phyloP scores from a whole-genome alignment of 179 eudicot genomes.

The Sideroxylon spinosum region DNA sequence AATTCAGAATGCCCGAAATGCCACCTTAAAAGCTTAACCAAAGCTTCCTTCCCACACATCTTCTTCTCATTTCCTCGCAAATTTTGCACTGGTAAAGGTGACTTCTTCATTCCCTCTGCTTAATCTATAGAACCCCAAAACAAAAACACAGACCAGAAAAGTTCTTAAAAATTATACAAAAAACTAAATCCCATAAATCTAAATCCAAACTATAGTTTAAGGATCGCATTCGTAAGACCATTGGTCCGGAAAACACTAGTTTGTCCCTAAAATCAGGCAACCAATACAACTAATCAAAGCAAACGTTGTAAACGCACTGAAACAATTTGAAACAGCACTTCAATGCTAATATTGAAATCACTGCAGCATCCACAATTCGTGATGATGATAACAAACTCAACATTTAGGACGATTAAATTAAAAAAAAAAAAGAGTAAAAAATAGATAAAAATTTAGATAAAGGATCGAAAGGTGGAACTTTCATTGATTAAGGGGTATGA shows the following conservation, averaged over 20 bases:
- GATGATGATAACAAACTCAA: neutral
- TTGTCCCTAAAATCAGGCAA: neutral
- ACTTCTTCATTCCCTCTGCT: conserved; percentile 53
- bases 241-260: neutral
- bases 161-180: neutral
- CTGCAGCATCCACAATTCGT: neutral
- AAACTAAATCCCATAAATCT: neutral
- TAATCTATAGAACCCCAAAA: neutral
- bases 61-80: conserved; percentile 44
- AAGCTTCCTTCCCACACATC: conserved; percentile 54
- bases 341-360: neutral
- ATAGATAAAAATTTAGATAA: too few relatives aligned
- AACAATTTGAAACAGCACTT: neutral
- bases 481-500: neutral
- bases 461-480: neutral
- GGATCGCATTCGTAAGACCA: neutral
- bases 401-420: neutral
- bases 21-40: conserved; percentile 87
- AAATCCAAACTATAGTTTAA: neutral
- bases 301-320: neutral
- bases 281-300: neutral
- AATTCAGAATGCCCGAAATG: conserved; percentile 88
- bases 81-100: conserved; percentile 57
- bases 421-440: too few relatives aligned
- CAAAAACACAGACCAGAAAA: neutral